Percentiles rank a stretch among this genome's conserved stretches.
Evolutionary conservation across 257 asterid species (phyloP).

Genomic region (Forsythia viridissima): DNA sequence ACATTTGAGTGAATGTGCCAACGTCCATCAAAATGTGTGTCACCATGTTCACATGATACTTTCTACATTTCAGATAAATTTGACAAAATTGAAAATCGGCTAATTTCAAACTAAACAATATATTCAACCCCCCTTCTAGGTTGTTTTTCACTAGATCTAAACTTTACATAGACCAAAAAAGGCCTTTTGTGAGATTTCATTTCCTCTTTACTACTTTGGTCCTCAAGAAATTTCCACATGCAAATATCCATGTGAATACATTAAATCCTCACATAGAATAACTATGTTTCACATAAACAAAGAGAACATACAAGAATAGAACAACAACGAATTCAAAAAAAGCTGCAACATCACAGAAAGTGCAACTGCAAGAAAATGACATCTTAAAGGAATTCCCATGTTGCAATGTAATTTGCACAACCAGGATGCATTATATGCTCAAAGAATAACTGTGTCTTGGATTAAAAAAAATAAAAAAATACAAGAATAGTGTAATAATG

Average conservation of each 20-base stretch:
- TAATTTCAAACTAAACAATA: background rate
- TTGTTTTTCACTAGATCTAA: background rate
- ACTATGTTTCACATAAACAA: background rate
- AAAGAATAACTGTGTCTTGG: background rate
- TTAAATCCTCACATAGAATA: background rate
- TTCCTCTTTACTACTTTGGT: background rate
- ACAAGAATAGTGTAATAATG: background rate
- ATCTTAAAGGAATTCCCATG: slow-evolving; percentile 60
- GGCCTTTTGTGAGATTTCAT: background rate
- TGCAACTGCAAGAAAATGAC: slow-evolving; percentile 41
- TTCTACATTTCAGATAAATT: background rate
- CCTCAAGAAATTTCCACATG: background rate
- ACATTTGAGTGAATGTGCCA: background rate
- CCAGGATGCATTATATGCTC: background rate
- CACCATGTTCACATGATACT: background rate
- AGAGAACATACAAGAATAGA: background rate
- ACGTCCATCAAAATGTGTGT: background rate
- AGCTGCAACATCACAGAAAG: background rate
- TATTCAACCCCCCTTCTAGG: background rate
- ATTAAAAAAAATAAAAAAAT: background rate
- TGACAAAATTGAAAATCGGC: background rate
- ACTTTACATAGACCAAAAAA: background rate
- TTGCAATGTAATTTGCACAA: slow-evolving; percentile 57
- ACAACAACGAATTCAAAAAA: background rate
- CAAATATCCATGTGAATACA: background rate